Conservation (phyloP, 1,139 yeast genomes). For the Kurtzmaniella quercitrusa region DNA sequence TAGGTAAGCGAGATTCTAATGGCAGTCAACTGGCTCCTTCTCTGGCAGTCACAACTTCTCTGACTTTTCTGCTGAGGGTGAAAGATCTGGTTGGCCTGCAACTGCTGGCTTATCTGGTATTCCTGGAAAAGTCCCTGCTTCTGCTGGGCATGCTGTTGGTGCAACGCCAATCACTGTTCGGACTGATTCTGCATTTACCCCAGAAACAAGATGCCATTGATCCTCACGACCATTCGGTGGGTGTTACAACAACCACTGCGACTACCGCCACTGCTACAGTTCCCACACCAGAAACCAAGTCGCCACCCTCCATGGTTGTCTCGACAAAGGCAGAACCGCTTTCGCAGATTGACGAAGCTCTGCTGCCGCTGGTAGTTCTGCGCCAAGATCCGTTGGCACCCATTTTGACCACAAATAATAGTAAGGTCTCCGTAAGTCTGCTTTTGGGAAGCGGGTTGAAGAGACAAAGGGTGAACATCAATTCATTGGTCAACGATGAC, state of each 20-base stretch:
- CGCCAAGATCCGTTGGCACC: not conserved
- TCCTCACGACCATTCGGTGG: slow-evolving; percentile 19
- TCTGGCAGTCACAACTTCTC: not conserved
- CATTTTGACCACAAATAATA: slow-evolving; percentile 4
- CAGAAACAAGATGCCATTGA: slow-evolving; percentile 21
- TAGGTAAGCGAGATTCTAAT: slow-evolving; percentile 10
- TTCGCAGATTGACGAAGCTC: slow-evolving; percentile 3
- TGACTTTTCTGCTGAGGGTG: slow-evolving; percentile 3
- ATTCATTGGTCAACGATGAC: slow-evolving; percentile 9
- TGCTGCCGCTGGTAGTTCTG: slow-evolving; percentile 2
- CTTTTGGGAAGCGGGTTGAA: slow-evolving; percentile 20
- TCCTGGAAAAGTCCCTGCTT: slow-evolving; percentile 30
- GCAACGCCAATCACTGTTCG: slow-evolving; percentile 23
- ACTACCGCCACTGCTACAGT: not conserved
- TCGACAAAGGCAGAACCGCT: slow-evolving; percentile 2
- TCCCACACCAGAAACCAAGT: not conserved
- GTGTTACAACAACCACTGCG: too few species aligned
- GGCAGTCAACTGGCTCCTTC: slow-evolving; percentile 5
- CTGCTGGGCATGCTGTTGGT: slow-evolving; percentile 26
- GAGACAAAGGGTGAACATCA: slow-evolving; percentile 11
- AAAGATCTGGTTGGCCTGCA: slow-evolving; percentile 26
- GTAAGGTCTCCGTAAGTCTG: slow-evolving; percentile 30
- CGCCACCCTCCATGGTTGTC: not conserved
- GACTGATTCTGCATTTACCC: slow-evolving; percentile 14
- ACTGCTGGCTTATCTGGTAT: slow-evolving; percentile 27